phyloP scores from a whole-genome alignment of 345 rosid genomes.

The Aegle marmelos region DNA sequence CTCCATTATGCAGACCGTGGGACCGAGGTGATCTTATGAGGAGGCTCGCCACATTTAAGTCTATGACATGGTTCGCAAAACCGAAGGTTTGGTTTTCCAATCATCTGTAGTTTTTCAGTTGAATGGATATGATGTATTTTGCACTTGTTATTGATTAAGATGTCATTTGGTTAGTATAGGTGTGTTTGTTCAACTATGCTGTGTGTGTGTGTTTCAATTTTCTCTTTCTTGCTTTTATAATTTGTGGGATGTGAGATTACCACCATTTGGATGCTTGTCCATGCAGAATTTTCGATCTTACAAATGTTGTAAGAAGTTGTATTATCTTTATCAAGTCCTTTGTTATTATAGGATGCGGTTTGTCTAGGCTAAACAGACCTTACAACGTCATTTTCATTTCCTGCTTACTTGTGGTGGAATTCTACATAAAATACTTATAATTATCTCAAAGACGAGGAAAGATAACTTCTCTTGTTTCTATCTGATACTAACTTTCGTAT shows the following conservation, averaged over 20 bases:
- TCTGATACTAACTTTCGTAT: neutral
- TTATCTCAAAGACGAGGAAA: neutral
- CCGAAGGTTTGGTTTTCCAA: slow-evolving; percentile 51
- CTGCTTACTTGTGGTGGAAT: neutral
- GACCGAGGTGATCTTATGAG: slow-evolving; percentile 86
- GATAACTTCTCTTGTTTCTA: neutral
- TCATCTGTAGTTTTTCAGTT: neutral
- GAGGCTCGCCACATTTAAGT: slow-evolving; percentile 81
- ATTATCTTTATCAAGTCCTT: neutral
- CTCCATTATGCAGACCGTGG: slow-evolving; percentile 86
- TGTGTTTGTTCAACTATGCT: neutral
- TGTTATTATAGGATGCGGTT: neutral
- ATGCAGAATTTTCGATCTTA: neutral
- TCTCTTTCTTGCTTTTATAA: neutral
- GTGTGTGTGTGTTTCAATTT: no score
- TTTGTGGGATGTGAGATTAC: neutral
- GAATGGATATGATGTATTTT: neutral
- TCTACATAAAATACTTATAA: neutral
- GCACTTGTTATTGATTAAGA: neutral
- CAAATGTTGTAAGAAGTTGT: neutral
- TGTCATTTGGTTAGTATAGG: neutral
- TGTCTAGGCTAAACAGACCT: neutral
- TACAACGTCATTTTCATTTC: neutral
- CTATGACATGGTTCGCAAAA: slow-evolving; percentile 97
- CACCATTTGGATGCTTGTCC: neutral